These are phyloP conservation scores for Dacryopinax primogenitus DNA, from an alignment of 768 basidiomycete genomes.

Conservation along the genomic window DNA sequence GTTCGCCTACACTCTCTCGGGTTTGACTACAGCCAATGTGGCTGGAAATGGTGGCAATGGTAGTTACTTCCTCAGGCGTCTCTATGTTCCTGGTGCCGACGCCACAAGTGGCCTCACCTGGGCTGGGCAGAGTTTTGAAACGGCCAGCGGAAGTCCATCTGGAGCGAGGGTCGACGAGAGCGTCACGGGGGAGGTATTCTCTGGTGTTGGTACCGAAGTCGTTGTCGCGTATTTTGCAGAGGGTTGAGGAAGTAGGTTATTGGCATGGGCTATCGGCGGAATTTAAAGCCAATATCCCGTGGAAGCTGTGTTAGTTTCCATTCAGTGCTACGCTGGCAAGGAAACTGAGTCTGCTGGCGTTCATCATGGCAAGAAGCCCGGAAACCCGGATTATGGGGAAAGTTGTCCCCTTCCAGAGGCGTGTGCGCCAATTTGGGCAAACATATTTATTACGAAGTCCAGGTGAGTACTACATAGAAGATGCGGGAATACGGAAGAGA, in stretches of 20 bases:
- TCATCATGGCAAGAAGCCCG: not conserved
- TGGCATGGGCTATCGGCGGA: not conserved
- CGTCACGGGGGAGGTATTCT: not conserved
- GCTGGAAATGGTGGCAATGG: not conserved
- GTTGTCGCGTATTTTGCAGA: not conserved
- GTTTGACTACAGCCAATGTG: not conserved
- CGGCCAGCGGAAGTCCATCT: not conserved
- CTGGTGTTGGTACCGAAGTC: not conserved
- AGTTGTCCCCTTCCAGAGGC: too few relatives aligned
- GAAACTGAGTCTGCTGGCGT: not conserved
- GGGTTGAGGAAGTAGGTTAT: not conserved
- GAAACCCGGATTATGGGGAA: not conserved
- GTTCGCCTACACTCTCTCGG: not conserved
- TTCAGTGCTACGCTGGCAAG: not conserved
- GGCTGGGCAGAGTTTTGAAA: not conserved
- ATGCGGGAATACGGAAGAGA: not conserved
- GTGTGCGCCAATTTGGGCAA: too few relatives aligned
- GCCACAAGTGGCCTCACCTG: not conserved
- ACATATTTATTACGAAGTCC: too few relatives aligned
- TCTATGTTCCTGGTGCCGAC: not conserved
- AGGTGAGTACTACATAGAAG: too few relatives aligned
- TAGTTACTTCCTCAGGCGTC: not conserved
- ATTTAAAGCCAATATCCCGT: not conserved
- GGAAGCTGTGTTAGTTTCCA: not conserved
- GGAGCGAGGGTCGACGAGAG: not conserved